Evolutionary conservation across 805 yeast genomes (phyloP).

Genomic region (Saturnispora besseyi): DNA sequence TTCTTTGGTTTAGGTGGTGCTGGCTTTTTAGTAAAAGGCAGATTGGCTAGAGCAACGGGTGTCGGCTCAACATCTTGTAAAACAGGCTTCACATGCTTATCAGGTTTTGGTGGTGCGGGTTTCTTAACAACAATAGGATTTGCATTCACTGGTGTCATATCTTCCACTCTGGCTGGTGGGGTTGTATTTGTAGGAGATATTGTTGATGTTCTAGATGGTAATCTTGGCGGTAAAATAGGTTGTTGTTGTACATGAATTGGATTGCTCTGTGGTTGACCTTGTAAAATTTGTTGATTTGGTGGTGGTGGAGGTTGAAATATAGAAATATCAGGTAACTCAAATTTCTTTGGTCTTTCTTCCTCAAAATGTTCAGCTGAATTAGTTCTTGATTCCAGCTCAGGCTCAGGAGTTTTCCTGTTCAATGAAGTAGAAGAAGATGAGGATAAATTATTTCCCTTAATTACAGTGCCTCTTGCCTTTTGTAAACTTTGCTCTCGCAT

Average conservation of each 20-base stretch:
- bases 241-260: background rate
- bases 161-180: background rate
- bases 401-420: background rate
- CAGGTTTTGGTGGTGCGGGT: constrained; percentile 13
- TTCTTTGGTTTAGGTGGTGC: constrained; percentile 15
- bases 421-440: background rate
- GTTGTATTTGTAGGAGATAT: constrained; percentile 5
- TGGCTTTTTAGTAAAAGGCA: constrained; percentile 7
- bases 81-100: background rate
- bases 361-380: background rate
- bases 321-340: constrained; percentile 20
- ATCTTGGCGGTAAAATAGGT: constrained; percentile 1
- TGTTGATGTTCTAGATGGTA: constrained; percentile 8
- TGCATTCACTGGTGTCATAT: constrained; percentile 7
- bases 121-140: constrained; percentile 7
- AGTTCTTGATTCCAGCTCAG: background rate
- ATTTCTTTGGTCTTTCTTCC: constrained; percentile 13
- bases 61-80: background rate
- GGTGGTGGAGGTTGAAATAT: constrained; percentile 27
- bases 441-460: background rate
- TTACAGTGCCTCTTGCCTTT: constrained; percentile 16
- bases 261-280: background rate
- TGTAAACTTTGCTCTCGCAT: constrained; percentile 23
- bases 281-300: background rate
- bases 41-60: background rate